Conservation (phyloP, 2,329 filamentous ascomycete species). For the Allantophomopsis lycopodina region DNA sequence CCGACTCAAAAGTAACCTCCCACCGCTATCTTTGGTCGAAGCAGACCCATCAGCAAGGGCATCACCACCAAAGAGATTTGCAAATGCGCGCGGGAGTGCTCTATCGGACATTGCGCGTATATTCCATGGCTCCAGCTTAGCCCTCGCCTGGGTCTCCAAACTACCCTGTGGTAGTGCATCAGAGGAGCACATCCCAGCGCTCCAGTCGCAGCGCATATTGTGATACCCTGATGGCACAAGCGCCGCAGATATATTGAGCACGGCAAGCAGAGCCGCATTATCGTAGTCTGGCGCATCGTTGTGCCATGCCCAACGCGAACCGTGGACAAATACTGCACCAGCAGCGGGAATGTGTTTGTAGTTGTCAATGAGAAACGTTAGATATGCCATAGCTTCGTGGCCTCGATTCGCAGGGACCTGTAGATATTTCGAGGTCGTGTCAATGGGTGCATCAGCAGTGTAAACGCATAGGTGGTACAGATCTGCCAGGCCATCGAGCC, state of each 20-base stretch:
- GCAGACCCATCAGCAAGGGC: too few species aligned
- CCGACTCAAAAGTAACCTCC: too few species aligned
- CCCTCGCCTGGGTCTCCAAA: too few species aligned
- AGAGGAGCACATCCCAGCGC: conserved; percentile 8
- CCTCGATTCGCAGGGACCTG: conserved; percentile 20
- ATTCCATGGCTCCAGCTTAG: too few species aligned
- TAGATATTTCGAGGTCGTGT: conserved; percentile 17
- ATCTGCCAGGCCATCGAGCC: conserved; percentile 23
- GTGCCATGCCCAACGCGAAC: conserved; percentile 23
- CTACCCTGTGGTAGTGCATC: too few species aligned
- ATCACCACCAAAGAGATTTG: too few species aligned
- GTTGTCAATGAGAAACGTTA: conserved; percentile 32
- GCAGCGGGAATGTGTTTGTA: conserved; percentile 23
- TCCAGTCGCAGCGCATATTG: conserved; percentile 36
- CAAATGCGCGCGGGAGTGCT: too few species aligned
- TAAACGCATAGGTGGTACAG: conserved; percentile 18
- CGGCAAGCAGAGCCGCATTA: conserved; percentile 23
- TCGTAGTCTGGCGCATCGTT: conserved; percentile 29
- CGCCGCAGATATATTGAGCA: conserved; percentile 20
- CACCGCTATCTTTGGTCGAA: too few species aligned
- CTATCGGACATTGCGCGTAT: too few species aligned
- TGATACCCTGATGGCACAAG: conserved; percentile 29
- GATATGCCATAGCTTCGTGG: conserved; percentile 30
- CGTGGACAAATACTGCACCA: conserved; percentile 20
- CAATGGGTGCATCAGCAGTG: conserved; percentile 20